Base-by-base conservation (phyloP, 2,329 filamentous ascomycete genomes). In the Colletotrichum tamarilloi region DNA sequence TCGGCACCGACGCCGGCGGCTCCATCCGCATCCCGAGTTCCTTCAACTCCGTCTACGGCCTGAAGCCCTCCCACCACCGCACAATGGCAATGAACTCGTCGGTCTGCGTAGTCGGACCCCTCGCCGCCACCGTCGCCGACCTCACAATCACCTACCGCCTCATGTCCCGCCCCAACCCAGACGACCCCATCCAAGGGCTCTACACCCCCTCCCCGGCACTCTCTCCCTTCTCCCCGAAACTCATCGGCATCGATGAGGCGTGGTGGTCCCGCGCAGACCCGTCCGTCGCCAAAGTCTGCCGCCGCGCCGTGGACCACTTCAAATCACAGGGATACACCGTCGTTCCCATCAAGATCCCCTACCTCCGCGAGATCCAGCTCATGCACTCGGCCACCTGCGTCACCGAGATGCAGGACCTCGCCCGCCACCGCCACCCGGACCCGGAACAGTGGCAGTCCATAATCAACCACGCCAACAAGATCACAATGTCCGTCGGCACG, bases 381-480 rank as follows among this genome's bases (percentile, higher is more conserved):
- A 94, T 94, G 0, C 95, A 98, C 83, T 90, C 91, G 24, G 86
- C 93, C 57, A 93, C 93, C 62, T 97, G 95, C 80, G 89, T 98
- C 74, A 84, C 89, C 28, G 95, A 98, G 80, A 90, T 92, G 76
- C 84, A 86, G 76, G 79, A 81, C 30, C 42, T 69, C 42, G 85
- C 86, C 2, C 85, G 84, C 32, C 80, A 81, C 62, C 82, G 85
- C 62, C 80, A 83, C 30, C 81, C 82, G 35, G 80, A 90, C 72
- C 83, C 85, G 19, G 78, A 84, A 0, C 81, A 87, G 68, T 89
- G 89, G 79, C 82, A 92, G 56, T 81, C 84, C 12, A 83, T 88
- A 16, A 85, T 95, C 62, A 91, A 91, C 19, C 83, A 91, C 3
- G 86, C 91, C 11, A 97, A 94, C 83, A 90, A 91, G 75, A 82